Base-by-base conservation (phyloP, 805 yeast species). In the Yarrowia divulgata region DNA sequence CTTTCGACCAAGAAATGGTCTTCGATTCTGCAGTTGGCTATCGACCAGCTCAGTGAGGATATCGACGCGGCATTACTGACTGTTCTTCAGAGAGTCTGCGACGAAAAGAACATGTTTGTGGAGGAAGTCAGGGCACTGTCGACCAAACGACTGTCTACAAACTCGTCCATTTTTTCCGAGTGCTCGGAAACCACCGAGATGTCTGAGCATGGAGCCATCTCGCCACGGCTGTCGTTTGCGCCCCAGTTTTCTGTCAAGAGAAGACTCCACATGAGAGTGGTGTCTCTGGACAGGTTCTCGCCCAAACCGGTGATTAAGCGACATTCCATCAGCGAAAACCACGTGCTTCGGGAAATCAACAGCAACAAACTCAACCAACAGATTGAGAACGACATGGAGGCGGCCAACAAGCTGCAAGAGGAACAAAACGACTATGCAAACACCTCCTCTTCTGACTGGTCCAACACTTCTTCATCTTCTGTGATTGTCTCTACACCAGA, bases 1-100 rank as follows among this genome's bases (percentile, higher is more conserved):
- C 68, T 74, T 16, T 73, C 73, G 3, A 69, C 69, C 12, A 73
- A 73, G 16, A 58, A 72, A 14, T 74, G 75, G 75, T 52, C 63
- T 6, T 64, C 54, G n/a, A 73, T 74, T 40, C 23, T 63, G 8
- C 57, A 63, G 14, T 8, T 37, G 14, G 68, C 48, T 8, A 48
- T 63, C 3, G 46, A 63, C 13, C 68, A 63, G 29, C 37, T 63
- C n/a, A 9, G 39, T 18, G 66, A 60, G 10, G 66, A 60, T n/a
- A 7, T 18, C 9, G 66, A 60, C 14, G 42, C 66, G 16, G 66
- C 66, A 6, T 34, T 60, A 2, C 35, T 60, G 32, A 18, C 50
- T 7, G 66, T 45, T n/a, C 48, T 60, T 14, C 34, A 60, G 52
- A 12, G 52, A 19, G 42, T 60, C 18, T 43, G 66, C 23, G 34